These are phyloP conservation scores for Colletotrichum eleusines DNA, from an alignment of 2,329 filamentous ascomycete species.

Conservation along the genomic window DNA sequence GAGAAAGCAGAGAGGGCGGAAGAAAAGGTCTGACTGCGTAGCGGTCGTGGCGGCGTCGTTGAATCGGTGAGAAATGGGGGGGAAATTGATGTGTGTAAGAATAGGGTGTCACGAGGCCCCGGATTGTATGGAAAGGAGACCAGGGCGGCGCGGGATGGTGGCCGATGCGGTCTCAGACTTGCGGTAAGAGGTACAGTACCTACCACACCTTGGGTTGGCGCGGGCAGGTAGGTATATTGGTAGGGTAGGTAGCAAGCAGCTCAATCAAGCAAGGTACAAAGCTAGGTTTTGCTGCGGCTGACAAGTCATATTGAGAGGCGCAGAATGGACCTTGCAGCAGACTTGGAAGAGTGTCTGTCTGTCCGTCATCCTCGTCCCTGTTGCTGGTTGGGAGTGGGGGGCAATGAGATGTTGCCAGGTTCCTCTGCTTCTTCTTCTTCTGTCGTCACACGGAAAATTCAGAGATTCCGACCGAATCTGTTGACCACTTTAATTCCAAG, in stretches of 20 bases:
- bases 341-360: background rate
- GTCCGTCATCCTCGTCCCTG: background rate
- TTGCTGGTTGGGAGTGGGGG: background rate
- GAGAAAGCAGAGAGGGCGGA: background rate
- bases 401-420: background rate
- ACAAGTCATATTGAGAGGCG: background rate
- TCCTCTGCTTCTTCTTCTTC: background rate
- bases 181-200: constrained; percentile 9
- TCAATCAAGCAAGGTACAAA: constrained; percentile 21
- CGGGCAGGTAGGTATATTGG: background rate
- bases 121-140: constrained; percentile 26
- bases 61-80: constrained; percentile 34
- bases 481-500: constrained; percentile 25
- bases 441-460: constrained; percentile 18
- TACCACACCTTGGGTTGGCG: background rate
- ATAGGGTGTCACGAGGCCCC: constrained; percentile 35
- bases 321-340: background rate
- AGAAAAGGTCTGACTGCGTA: constrained; percentile 12
- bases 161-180: constrained; percentile 35
- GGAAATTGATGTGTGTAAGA: constrained; percentile 35
- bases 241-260: constrained; percentile 24
- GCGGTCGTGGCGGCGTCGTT: constrained; percentile 23
- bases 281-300: constrained; percentile 7
- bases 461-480: background rate
- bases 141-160: constrained; percentile 36